phyloP scores from a whole-genome alignment of 169 alveolate genomes.

The Plasmodium relictum region DNA sequence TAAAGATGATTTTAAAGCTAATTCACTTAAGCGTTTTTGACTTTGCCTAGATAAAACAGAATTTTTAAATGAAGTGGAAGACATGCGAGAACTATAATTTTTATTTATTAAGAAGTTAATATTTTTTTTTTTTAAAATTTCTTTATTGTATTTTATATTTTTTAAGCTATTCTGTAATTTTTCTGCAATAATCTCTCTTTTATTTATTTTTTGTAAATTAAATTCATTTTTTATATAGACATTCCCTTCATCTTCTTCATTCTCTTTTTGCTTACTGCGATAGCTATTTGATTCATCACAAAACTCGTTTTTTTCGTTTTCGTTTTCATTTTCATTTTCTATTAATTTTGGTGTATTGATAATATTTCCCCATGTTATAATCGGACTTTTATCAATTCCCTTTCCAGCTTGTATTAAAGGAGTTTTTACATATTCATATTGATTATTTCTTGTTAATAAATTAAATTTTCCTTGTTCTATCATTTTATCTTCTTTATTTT shows the following conservation, averaged over 20 bases:
- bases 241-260: not conserved
- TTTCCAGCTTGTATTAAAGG: slow-evolving; percentile 81
- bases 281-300: not conserved
- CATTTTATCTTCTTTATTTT: slow-evolving; percentile 78
- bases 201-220: slow-evolving; percentile 76
- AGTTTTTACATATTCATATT: slow-evolving; percentile 79
- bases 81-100: slow-evolving; percentile 59
- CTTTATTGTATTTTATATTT: slow-evolving; percentile 62
- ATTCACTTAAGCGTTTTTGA: slow-evolving; percentile 48
- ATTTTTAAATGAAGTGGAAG: slow-evolving; percentile 46
- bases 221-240: slow-evolving; percentile 49
- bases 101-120: slow-evolving; percentile 23
- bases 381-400: slow-evolving; percentile 77
- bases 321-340: slow-evolving; percentile 8
- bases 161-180: slow-evolving; percentile 54
- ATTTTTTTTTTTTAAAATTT: slow-evolving; percentile 53
- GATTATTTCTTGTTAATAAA: slow-evolving; percentile 63
- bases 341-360: slow-evolving; percentile 27
- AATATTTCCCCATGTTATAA: slow-evolving; percentile 80
- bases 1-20: slow-evolving; percentile 40
- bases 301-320: not conserved
- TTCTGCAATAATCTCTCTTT: slow-evolving; percentile 81
- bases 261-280: not conserved
- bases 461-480: slow-evolving; percentile 77
- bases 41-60: slow-evolving; percentile 49